Percentiles rank a stretch among this genome's conserved stretches.
phyloP scores from a whole-genome alignment of 306 rosid genomes.

The Cucumis sativus region DNA sequence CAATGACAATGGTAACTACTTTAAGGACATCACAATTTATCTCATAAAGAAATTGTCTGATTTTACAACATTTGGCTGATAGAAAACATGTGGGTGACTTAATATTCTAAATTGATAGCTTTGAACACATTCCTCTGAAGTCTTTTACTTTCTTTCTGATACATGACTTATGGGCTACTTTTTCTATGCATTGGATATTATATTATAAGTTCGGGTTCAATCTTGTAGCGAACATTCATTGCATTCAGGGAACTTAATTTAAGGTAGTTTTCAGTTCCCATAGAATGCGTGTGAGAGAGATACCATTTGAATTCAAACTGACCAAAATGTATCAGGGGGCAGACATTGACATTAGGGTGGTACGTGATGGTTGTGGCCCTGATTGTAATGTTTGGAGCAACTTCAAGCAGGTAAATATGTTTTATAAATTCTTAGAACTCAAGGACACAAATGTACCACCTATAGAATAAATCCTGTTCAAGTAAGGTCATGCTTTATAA shows the following conservation, averaged over 20 bases:
- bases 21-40: background rate
- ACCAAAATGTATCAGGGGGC: slow-evolving; percentile 66
- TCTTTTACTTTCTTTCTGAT: background rate
- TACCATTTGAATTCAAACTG: slow-evolving; percentile 15
- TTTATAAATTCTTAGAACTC: background rate
- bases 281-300: background rate
- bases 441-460: no score
- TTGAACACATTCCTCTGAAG: background rate
- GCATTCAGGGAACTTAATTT: background rate
- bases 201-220: background rate
- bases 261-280: background rate
- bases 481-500: no score
- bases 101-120: background rate
- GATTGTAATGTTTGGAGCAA: slow-evolving; percentile 96
- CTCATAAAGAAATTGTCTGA: background rate
- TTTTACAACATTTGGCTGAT: background rate
- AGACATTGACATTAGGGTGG: slow-evolving; percentile 95
- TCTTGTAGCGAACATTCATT: background rate
- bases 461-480: no score
- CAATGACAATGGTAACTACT: slow-evolving; percentile 76
- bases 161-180: slow-evolving; percentile 29
- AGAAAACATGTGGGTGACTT: background rate
- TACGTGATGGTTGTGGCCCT: slow-evolving; percentile 97
- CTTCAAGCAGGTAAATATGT: slow-evolving; percentile 74
- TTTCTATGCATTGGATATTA: background rate